Conservation (phyloP, 108 stramenopile genomes). For the Nitzschia palea region DNA sequence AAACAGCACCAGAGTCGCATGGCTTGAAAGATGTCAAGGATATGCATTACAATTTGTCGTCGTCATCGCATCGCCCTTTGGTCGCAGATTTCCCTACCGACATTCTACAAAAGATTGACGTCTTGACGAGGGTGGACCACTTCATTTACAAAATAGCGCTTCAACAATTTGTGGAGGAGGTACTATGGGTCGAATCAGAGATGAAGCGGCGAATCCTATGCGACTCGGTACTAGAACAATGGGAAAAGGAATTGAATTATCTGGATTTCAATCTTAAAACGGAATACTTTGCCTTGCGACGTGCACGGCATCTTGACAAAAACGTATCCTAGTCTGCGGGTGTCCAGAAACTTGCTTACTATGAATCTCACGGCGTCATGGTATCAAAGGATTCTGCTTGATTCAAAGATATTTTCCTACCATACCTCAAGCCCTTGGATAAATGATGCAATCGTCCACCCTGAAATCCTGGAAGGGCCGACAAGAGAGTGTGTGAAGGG, state of each 20-base stretch:
- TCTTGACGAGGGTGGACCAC: neutral
- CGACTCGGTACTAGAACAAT: neutral
- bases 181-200: neutral
- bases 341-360: no score
- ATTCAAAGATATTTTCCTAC: neutral
- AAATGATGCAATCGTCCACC: conserved; percentile 26
- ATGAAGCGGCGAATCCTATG: neutral
- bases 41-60: neutral
- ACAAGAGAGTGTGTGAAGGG: conserved; percentile 15
- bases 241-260: neutral
- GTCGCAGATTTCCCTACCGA: neutral
- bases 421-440: conserved; percentile 23
- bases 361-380: no score
- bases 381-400: no score
- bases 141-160: neutral
- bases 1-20: neutral
- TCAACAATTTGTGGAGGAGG: neutral
- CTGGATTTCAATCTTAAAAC: neutral
- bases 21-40: neutral
- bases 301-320: no score
- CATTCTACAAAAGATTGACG: neutral
- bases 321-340: no score
- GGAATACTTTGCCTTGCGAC: no score
- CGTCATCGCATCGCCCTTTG: neutral
- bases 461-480: conserved; percentile 35